phyloP scores from a whole-genome alignment of 176 grass and related monocot species.

The Themeda triandra region DNA sequence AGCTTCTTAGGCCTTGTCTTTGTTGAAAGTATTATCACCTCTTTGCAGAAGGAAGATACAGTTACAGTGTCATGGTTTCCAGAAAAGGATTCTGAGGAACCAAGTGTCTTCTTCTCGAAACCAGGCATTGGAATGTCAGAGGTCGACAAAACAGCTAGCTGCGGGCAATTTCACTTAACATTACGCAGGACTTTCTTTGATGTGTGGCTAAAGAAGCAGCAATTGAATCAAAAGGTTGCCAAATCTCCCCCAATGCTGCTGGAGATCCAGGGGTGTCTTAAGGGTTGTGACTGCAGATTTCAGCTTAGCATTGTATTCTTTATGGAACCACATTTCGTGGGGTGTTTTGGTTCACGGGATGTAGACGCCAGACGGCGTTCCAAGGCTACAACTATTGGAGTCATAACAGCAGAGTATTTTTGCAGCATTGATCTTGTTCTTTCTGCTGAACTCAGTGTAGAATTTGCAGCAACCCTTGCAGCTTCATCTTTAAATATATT shows the following conservation, averaged over 20 bases:
- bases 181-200: conserved; percentile 77
- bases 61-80: conserved; percentile 59
- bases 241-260: conserved; percentile 70
- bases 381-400: conserved; percentile 90
- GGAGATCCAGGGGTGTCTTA: conserved; percentile 70
- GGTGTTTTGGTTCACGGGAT: conserved; percentile 85
- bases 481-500: conserved; percentile 97
- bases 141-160: conserved; percentile 64
- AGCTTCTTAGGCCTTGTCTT: conserved; percentile 98
- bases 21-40: conserved; percentile 86
- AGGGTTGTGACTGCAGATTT: conserved; percentile 72
- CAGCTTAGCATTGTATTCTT: conserved; percentile 77
- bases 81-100: conserved; percentile 47
- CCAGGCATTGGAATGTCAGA: conserved; percentile 99
- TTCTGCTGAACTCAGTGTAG: conserved; percentile 80
- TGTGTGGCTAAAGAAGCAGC: conserved; percentile 82
- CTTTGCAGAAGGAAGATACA: conserved; percentile 78
- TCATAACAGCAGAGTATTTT: conserved; percentile 99
- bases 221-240: conserved; percentile 80
- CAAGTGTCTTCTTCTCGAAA: conserved; percentile 89
- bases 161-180: conserved; percentile 87
- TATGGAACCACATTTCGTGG: conserved; percentile 88
- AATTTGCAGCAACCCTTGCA: conserved; percentile 81
- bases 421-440: conserved; percentile 89
- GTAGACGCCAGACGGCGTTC: conserved; percentile 85